These are phyloP conservation scores for Curvularia sp. DNA, from an alignment of 2,329 filamentous ascomycete genomes.

Conservation along the genomic window DNA sequence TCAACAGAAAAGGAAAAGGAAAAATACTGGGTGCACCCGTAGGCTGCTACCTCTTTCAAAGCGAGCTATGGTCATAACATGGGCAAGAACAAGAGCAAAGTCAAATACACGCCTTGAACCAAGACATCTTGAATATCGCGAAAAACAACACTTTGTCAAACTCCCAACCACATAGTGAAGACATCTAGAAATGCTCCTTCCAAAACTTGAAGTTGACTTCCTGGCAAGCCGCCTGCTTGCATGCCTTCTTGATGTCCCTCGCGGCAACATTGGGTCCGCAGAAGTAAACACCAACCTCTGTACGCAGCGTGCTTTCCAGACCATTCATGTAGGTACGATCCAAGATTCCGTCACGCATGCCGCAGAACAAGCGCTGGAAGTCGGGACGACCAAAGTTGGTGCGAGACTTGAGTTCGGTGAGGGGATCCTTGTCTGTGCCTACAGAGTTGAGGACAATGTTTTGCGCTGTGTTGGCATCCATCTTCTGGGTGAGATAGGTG, in stretches of 20 bases:
- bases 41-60: constrained; percentile 8
- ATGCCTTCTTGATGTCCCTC: constrained; percentile 82
- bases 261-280: constrained; percentile 86
- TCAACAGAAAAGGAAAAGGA: neutral
- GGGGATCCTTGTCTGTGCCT: constrained; percentile 83
- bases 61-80: constrained; percentile 14
- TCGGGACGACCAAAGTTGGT: constrained; percentile 97
- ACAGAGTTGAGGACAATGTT: constrained; percentile 98
- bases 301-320: constrained; percentile 76
- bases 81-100: constrained; percentile 4
- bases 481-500: constrained; percentile 92
- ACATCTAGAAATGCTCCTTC: constrained; percentile 81
- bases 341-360: constrained; percentile 87
- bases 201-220: constrained; percentile 96
- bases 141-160: neutral
- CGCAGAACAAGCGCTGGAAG: constrained; percentile 78
- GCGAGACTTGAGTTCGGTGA: constrained; percentile 86
- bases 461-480: constrained; percentile 89
- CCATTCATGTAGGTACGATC: constrained; percentile 86
- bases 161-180: neutral
- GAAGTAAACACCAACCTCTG: constrained; percentile 96
- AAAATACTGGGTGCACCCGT: constrained; percentile 14
- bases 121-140: constrained; percentile 1
- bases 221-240: constrained; percentile 72
- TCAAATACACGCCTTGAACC: constrained; percentile 1